Base-by-base conservation (phyloP, 1,284 basidiomycete genomes). In the Tylopilus orsonianus region DNA sequence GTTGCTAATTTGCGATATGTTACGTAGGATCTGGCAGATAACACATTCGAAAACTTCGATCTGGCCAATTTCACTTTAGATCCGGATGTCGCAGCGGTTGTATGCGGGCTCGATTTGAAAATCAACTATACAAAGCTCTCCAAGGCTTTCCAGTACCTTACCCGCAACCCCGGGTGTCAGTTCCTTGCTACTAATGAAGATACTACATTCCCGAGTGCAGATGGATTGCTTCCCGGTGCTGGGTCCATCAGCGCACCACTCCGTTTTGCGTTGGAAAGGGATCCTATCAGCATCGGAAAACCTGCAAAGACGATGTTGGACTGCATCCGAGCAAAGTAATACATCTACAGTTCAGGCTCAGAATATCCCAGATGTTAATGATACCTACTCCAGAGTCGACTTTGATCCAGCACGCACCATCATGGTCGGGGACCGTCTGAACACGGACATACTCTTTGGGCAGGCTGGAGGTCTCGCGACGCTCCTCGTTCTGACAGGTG, bases 131-230 rank as follows among this genome's bases (percentile, higher is more conserved):
- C 88, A 52, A 98, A 97, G 71, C 76, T 95, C 40, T 89, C 88
- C 22, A 97, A 96, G 68, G 95, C 94, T 4, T 95, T 90, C 73
- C 87, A 91, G 62, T 96, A 97, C 68, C 78, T 99, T 41, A 81
- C 80, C 35, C 78, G 80, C 14, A 89, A 93, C 69, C 78, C 84
- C 14, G 84, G 75, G 16, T 94, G 90, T 64, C 79, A 81, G 46
- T 98, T 99, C 68, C 81, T 99, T 53, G 85, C 86, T 35, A 98
- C 96, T 2, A 99, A 99, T 67, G 86, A 89, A 56, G 96, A 98
- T 65, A 87, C 87, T 55, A 95, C 92, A 5, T 97, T 83, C 73
- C 94, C 94, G 0, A 83, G 79, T 29, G 79, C 82, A 23, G 80
- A 83, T 38, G 92, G 92, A n/a, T 70, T 92, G 5, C 81, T 93